Base-by-base conservation (phyloP, 1,139 yeast species). In the Yamadazyma diddensiae region DNA sequence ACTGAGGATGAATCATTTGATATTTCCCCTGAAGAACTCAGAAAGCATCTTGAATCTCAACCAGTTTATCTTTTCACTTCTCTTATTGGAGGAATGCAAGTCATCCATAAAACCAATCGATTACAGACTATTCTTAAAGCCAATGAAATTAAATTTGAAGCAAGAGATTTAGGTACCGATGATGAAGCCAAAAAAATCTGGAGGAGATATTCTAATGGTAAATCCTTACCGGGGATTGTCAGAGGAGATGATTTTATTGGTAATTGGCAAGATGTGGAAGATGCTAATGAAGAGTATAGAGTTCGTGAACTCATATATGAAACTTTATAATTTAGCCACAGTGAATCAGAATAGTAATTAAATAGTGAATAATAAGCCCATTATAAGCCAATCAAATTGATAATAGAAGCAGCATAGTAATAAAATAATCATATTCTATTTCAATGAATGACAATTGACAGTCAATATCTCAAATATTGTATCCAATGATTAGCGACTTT, bases 211-310 rank as follows among this genome's bases (percentile, higher is more conserved):
- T 72, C 87, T 12, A 69, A 70, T 28, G 95, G 95, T 5, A 79
- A 83, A 49, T 62, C 76, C 2, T 72, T 88, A 35, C 98, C 98
- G 2, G 97, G 94, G n/a, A 74, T 92, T 15, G 88, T 90, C 17
- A 73, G 96, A 50, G 96, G 94, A n/a, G 87, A 81, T 46, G 95
- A 87, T 46, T 76, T 81, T 41, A 82, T 90, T 45, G 96, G 95
- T 5, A 79, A 82, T 52, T 82, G 82, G 82, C 75, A 79, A 53
- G 86, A 77, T 46, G 70, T 81, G 44, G 92, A 84, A 37, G 95
- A 87, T 33, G 87, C 92, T 15, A 82, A 85, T 49, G 96, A 87
- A 52, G 88, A 86, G 40, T 85, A 84, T 51, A 78, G 74, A 43
- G 74, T 82, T 37, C 73, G 79, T 39, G 73, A 73, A 31, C 47